Evolutionary conservation across 495 filamentous ascomycete species (phyloP).

Genomic region (Aspergillus incahuasiensis): DNA sequence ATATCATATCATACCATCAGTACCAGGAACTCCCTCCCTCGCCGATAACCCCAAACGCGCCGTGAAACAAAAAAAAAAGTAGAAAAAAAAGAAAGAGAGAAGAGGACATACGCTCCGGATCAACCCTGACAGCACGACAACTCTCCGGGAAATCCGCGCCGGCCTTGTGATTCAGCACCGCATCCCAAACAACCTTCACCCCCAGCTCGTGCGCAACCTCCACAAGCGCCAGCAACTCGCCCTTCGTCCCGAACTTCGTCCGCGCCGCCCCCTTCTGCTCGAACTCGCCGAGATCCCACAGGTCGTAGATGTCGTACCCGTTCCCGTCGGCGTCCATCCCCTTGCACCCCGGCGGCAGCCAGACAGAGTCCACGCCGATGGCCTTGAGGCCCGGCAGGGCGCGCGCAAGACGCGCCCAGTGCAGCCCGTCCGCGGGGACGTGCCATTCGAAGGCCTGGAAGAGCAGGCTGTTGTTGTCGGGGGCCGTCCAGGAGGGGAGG

Average conservation of each 20-base stretch:
- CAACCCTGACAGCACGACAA: constrained; percentile 57
- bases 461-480: constrained; percentile 56
- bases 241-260: constrained; percentile 65
- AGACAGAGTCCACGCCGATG: constrained; percentile 60
- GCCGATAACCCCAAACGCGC: no score
- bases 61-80: no score
- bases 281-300: constrained; percentile 76
- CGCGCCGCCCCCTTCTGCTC: constrained; percentile 60
- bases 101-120: constrained; percentile 40
- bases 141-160: constrained; percentile 59
- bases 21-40: no score
- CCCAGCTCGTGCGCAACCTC: constrained; percentile 42
- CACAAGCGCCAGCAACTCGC: constrained; percentile 53
- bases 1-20: no score
- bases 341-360: constrained; percentile 73
- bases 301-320: constrained; percentile 71
- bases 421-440: constrained; percentile 54
- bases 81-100: neutral
- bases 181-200: constrained; percentile 64
- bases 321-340: constrained; percentile 56
- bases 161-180: constrained; percentile 74
- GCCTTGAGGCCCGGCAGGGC: constrained; percentile 51
- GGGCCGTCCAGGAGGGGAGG: constrained; percentile 25
- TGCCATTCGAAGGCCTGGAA: constrained; percentile 75
- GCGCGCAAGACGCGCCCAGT: constrained; percentile 56